A percentile compares a stretch with the other conserved stretches of the same genome.
These are phyloP conservation scores for Trametes versicolor DNA, from an alignment of 1,284 basidiomycete genomes.

Conservation along the genomic window DNA sequence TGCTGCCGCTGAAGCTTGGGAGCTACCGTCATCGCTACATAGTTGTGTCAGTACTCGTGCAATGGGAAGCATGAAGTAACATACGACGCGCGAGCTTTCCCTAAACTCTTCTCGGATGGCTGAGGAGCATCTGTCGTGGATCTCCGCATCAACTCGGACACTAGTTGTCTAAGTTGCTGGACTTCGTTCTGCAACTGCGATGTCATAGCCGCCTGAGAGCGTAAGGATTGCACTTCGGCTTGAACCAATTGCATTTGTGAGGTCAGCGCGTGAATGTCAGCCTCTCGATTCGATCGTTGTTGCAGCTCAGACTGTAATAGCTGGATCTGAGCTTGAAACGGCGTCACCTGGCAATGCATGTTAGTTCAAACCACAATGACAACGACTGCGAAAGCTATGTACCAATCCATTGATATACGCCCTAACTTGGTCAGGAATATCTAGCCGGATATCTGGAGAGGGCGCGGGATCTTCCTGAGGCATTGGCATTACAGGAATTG, in stretches of 20 bases:
- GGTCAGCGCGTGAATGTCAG: constrained; percentile 44
- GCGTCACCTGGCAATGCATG: constrained; percentile 54
- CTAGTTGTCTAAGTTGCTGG: constrained; percentile 32
- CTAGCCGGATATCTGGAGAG: constrained; percentile 1
- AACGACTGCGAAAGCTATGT: not conserved
- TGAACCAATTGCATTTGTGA: constrained; percentile 32
- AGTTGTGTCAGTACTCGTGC: not conserved
- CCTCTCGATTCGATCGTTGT: constrained; percentile 45
- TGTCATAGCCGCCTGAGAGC: constrained; percentile 31
- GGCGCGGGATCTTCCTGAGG: constrained; percentile 2
- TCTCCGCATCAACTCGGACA: constrained; percentile 19
- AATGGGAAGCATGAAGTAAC: constrained; percentile 10
- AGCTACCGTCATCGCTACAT: constrained; percentile 23
- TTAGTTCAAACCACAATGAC: not conserved
- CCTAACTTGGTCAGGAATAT: constrained; percentile 25
- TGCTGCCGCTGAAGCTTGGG: constrained; percentile 13
- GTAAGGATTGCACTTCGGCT: constrained; percentile 37
- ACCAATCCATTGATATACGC: constrained; percentile 29
- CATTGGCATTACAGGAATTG: constrained; percentile 11
- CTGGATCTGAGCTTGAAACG: constrained; percentile 61
- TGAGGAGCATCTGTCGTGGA: not conserved
- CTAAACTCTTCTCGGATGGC: constrained; percentile 34
- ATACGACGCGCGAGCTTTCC: constrained; percentile 38
- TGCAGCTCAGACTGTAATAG: constrained; percentile 45
- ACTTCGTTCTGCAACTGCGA: constrained; percentile 38